Conservation (phyloP, 306 rosid genomes). For the Prinsepia uniflora region DNA sequence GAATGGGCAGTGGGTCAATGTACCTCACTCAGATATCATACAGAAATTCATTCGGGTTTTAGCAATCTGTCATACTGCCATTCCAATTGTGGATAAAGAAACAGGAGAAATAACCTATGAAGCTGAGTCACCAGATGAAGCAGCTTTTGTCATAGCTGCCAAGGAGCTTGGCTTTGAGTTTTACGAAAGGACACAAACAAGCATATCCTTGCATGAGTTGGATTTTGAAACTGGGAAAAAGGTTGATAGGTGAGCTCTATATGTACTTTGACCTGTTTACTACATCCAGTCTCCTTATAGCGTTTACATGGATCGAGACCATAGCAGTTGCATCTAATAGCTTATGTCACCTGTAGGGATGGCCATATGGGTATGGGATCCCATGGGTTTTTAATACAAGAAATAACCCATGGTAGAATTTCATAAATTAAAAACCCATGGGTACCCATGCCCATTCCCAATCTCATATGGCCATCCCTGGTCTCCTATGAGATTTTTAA, state of each 20-base stretch:
- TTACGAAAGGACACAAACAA: constrained; percentile 57
- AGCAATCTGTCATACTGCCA: constrained; percentile 78
- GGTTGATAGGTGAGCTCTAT: constrained; percentile 73
- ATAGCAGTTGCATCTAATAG: neutral
- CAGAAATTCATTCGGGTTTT: constrained; percentile 66
- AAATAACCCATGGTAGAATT: too few relatives aligned
- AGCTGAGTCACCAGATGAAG: constrained; percentile 94
- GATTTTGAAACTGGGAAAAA: constrained; percentile 48
- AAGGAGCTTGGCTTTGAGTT: constrained; percentile 85
- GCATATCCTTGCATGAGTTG: constrained; percentile 58
- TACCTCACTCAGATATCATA: constrained; percentile 54
- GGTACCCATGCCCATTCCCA: too few relatives aligned
- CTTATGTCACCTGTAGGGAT: neutral
- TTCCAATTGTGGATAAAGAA: constrained; percentile 50
- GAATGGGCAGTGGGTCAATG: constrained; percentile 70
- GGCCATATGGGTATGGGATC: too few relatives aligned
- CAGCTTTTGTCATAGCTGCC: constrained; percentile 89
- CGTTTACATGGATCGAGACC: neutral
- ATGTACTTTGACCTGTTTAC: constrained; percentile 19
- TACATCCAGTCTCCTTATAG: neutral
- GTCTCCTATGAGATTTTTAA: too few relatives aligned
- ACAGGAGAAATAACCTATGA: constrained; percentile 61
- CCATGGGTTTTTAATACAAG: too few relatives aligned
- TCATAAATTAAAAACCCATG: too few relatives aligned
- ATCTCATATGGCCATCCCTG: too few relatives aligned